Evolutionary conservation across 768 basidiomycete species (phyloP).

Genomic region (Russula sp.): DNA sequence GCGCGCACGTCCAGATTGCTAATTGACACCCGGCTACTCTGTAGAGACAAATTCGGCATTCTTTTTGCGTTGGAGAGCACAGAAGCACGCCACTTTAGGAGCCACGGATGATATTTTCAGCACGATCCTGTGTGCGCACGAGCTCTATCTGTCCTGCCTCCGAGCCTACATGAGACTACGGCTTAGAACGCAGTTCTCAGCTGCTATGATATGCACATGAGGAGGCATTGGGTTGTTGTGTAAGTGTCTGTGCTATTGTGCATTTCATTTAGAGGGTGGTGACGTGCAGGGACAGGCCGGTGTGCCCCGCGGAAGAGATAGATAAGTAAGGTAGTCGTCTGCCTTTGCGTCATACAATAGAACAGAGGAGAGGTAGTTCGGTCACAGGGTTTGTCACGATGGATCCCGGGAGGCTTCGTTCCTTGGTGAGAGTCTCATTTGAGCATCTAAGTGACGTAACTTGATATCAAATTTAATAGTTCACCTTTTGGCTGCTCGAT

Average conservation of each 20-base stretch:
- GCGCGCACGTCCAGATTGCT: too few relatives aligned
- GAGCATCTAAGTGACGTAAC: neutral
- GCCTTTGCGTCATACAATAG: too few relatives aligned
- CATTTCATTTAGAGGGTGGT: conserved; percentile 67
- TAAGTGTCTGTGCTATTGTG: conserved; percentile 61
- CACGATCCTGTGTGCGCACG: conserved; percentile 56
- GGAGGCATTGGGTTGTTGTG: conserved; percentile 46
- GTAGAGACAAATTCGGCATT: too few relatives aligned
- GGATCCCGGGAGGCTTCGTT: neutral
- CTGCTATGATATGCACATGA: conserved; percentile 46
- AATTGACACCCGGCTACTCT: too few relatives aligned
- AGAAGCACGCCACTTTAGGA: conserved; percentile 78
- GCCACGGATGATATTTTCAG: conserved; percentile 50
- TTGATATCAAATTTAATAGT: conserved; percentile 19
- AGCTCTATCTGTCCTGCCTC: conserved; percentile 77
- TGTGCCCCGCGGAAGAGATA: conserved; percentile 51
- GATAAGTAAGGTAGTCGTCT: neutral
- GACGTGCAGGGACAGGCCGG: conserved; percentile 56
- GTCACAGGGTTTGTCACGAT: neutral
- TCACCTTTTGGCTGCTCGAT: conserved; percentile 68
- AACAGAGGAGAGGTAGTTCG: neutral
- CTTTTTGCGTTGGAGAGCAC: conserved; percentile 38
- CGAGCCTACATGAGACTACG: too few relatives aligned
- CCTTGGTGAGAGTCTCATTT: too few relatives aligned
- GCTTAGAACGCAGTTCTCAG: too few relatives aligned